Evolutionary conservation across 148 eudicot genomes (phyloP).

Genomic region (Arctostaphylos glauca): DNA sequence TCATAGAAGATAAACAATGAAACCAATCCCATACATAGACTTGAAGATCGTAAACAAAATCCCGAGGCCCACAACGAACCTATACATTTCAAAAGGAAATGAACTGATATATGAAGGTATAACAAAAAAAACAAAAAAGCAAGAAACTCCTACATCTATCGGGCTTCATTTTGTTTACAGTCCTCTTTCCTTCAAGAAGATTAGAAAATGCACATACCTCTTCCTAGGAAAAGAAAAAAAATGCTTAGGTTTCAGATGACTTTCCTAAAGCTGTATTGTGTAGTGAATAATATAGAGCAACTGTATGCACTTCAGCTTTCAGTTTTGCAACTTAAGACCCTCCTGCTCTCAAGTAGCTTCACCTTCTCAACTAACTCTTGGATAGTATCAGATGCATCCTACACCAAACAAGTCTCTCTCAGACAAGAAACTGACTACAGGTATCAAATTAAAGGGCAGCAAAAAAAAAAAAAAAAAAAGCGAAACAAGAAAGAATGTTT

Average conservation of each 20-base stretch:
- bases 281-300: not conserved
- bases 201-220: not conserved
- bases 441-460: not conserved
- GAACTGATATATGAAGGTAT: not conserved
- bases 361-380: constrained; percentile 54
- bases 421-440: not conserved
- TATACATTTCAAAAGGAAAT: not conserved
- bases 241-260: not conserved
- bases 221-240: not conserved
- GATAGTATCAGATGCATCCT: constrained; percentile 66
- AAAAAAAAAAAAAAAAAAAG: not conserved
- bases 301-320: constrained; percentile 14
- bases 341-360: constrained; percentile 39
- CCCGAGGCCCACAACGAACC: not conserved
- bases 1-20: no score
- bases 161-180: not conserved
- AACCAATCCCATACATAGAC: not conserved
- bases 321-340: constrained; percentile 16
- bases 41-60: not conserved
- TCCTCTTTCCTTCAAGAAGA: not conserved
- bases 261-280: not conserved
- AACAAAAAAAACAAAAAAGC: not conserved
- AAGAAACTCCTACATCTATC: not conserved
- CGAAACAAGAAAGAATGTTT: not conserved
- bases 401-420: constrained; percentile 9